A percentile compares a stretch with the other conserved stretches of the same genome.
phyloP scores from a whole-genome alignment of 2,329 filamentous ascomycete genomes.

The Exophiala aquamarina region DNA sequence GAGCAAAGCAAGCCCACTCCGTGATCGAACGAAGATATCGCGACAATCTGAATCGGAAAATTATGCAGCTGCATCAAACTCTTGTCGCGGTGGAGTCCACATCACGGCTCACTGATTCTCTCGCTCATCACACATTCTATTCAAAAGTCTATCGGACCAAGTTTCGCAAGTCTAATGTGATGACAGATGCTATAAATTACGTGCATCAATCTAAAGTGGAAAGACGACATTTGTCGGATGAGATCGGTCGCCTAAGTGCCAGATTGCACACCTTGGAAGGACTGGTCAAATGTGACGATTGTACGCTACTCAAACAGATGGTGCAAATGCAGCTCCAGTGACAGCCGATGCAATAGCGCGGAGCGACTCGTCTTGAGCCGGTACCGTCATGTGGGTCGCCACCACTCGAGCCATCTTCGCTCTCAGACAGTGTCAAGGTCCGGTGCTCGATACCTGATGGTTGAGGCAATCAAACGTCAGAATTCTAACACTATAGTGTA shows the following conservation, averaged over 20 bases:
- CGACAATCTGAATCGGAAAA: slow-evolving; percentile 19
- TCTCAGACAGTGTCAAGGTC: too few species aligned
- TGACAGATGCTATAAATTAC: slow-evolving; percentile 20
- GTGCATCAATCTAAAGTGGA: slow-evolving; percentile 18
- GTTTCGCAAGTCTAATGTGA: slow-evolving; percentile 22
- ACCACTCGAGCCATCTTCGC: too few species aligned
- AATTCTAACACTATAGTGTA: too few species aligned
- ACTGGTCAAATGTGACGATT: slow-evolving; percentile 14
- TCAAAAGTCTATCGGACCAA: too few species aligned
- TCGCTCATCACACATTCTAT: too few species aligned
- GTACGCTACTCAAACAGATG: slow-evolving; percentile 4
- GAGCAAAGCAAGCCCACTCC: slow-evolving; percentile 12
- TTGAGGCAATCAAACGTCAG: too few species aligned
- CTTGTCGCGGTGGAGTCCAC: too few species aligned
- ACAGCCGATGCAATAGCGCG: too few species aligned
- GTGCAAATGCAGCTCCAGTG: slow-evolving; percentile 1
- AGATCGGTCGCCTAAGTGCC: slow-evolving; percentile 15
- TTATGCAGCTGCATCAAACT: slow-evolving; percentile 10
- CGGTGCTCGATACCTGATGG: too few species aligned
- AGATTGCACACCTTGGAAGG: slow-evolving; percentile 13
- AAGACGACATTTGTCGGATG: slow-evolving; percentile 9
- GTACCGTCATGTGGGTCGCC: too few species aligned
- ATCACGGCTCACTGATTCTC: too few species aligned
- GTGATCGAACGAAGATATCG: slow-evolving; percentile 16
- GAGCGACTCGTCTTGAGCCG: too few species aligned